A percentile compares a stretch with the other conserved stretches of the same genome.
Conservation (phyloP, 1,284 basidiomycete species). For the Cryptococcus neoformans region DNA sequence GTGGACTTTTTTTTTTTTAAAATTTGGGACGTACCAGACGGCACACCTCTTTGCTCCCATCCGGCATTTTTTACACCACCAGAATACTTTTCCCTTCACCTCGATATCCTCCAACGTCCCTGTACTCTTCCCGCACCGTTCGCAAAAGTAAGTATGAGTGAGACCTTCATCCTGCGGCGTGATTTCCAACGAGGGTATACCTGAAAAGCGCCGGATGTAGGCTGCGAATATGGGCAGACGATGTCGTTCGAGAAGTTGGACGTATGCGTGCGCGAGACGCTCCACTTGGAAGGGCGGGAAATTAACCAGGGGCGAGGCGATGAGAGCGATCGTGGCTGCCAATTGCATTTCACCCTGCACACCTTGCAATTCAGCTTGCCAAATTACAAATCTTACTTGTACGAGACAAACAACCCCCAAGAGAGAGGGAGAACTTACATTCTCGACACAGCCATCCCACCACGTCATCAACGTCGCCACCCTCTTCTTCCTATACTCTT, state of each 20-base stretch:
- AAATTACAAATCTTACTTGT: neutral
- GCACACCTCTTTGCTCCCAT: conserved; percentile 32
- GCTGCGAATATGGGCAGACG: conserved; percentile 27
- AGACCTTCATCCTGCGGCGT: conserved; percentile 32
- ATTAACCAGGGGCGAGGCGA: conserved; percentile 21
- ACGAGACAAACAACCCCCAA: neutral
- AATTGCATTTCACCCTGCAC: conserved; percentile 42
- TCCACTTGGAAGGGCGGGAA: conserved; percentile 34
- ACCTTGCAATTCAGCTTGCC: neutral
- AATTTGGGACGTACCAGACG: conserved; percentile 28
- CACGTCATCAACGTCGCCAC: conserved; percentile 25
- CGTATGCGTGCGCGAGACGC: conserved; percentile 33
- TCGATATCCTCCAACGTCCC: conserved; percentile 39
- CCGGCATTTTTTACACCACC: conserved; percentile 41
- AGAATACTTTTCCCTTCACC: conserved; percentile 33
- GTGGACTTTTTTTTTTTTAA: neutral
- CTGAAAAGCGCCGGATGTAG: conserved; percentile 30
- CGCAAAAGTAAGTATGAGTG: conserved; percentile 36
- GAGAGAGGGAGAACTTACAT: conserved; percentile 24
- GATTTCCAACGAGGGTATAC: conserved; percentile 26
- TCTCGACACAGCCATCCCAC: conserved; percentile 41
- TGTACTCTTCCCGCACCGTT: conserved; percentile 35
- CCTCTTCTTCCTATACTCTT: conserved; percentile 21
- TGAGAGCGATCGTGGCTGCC: conserved; percentile 28
- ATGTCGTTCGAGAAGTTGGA: conserved; percentile 37